Conservation (phyloP, 257 asterid species). For the Ophiorrhiza pumila region DNA sequence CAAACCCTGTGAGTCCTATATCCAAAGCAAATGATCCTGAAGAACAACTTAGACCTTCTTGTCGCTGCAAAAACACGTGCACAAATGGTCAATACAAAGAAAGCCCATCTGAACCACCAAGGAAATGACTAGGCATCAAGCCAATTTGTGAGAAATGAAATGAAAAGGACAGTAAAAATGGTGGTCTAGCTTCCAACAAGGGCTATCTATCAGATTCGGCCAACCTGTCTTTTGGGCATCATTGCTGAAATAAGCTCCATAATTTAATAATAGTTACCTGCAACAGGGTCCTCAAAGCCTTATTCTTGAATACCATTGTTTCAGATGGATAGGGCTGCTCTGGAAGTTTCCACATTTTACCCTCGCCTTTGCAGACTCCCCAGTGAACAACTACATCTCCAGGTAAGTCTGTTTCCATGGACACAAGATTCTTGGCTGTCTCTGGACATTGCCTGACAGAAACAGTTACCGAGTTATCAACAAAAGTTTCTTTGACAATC, state of each 20-base stretch:
- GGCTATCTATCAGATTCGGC: background rate
- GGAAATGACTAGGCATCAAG: background rate
- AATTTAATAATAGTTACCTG: slow-evolving; percentile 47
- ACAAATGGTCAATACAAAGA: slow-evolving; percentile 16
- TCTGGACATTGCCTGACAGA: slow-evolving; percentile 54
- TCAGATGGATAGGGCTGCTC: slow-evolving; percentile 71
- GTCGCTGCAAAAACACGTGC: slow-evolving; percentile 49
- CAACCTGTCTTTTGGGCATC: background rate
- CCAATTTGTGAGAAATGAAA: background rate
- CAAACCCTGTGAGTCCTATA: slow-evolving; percentile 52
- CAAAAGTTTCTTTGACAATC: slow-evolving; percentile 54
- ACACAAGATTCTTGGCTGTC: slow-evolving; percentile 48
- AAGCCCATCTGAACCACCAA: too few relatives aligned
- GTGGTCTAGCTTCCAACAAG: background rate
- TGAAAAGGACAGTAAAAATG: background rate
- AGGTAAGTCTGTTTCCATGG: slow-evolving; percentile 81
- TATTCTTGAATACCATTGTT: slow-evolving; percentile 67
- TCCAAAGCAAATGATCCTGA: slow-evolving; percentile 65
- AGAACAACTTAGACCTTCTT: slow-evolving; percentile 52
- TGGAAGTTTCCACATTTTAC: slow-evolving; percentile 77
- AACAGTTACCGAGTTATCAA: slow-evolving; percentile 50
- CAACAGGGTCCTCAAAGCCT: slow-evolving; percentile 71
- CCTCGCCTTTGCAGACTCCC: slow-evolving; percentile 74
- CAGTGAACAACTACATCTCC: slow-evolving; percentile 86
- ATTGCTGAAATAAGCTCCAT: background rate